These are phyloP conservation scores for Xerocomus tenax DNA, from an alignment of 1,284 basidiomycete species.

Conservation along the genomic window DNA sequence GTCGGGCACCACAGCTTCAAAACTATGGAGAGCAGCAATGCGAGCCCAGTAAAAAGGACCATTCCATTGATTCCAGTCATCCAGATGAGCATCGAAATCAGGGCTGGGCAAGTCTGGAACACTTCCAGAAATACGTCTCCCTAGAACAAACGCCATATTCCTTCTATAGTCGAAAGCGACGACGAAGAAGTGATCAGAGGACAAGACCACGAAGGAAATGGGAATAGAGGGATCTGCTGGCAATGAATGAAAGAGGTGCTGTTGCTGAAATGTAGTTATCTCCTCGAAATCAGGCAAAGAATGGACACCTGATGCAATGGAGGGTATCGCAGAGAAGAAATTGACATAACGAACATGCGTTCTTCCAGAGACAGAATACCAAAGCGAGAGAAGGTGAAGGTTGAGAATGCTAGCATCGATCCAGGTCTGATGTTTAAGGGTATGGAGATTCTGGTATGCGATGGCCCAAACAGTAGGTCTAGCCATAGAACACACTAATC, in stretches of 20 bases:
- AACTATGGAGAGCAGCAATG: neutral
- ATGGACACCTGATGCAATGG: neutral
- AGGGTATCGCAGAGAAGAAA: neutral
- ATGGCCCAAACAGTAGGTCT: neutral
- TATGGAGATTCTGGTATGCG: conserved; percentile 1
- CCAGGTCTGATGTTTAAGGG: neutral
- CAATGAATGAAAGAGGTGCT: neutral
- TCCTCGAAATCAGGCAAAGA: neutral
- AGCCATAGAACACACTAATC: conserved; percentile 1
- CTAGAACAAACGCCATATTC: neutral
- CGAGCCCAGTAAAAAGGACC: neutral
- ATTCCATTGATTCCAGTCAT: neutral
- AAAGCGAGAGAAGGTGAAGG: neutral
- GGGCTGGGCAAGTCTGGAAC: neutral
- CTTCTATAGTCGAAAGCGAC: neutral
- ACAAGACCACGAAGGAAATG: neutral
- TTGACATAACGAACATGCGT: neutral
- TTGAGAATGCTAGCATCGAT: neutral
- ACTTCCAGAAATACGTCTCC: conserved; percentile 1
- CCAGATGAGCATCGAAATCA: neutral
- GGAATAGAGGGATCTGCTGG: neutral
- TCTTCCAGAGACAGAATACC: neutral
- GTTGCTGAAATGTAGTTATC: neutral
- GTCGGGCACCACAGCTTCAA: neutral
- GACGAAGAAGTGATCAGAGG: neutral